Evolutionary conservation across 1,284 basidiomycete species (phyloP), one percentile per base, ranked within the genome.

Genomic region (Pyrrhoderma noxium): DNA sequence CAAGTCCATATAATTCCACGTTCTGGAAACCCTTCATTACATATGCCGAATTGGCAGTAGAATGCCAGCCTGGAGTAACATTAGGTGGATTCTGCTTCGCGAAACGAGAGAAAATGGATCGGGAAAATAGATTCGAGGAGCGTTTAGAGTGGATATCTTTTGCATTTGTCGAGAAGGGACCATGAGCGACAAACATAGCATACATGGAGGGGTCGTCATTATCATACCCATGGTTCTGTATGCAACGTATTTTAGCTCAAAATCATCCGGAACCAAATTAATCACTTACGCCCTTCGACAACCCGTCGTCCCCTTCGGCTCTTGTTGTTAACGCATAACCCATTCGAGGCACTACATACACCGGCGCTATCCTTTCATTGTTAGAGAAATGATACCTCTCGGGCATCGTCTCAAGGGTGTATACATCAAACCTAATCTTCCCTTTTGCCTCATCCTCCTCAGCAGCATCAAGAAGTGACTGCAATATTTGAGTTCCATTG

Each of bases 161-260:
- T 51, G 80, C 74, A 47, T 76, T 73, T 3, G 76, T 65, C 9
- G 86, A 82, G 62, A 92, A 92, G 0, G 92, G 91, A 1, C 92
- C 92, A 61, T 89, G 85, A 2, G 89, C 89, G 55, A 94, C 84
- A 65, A 95, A 94, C 65, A 91, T 85, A 0, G 91, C 91, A 51
- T 83, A 81, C 93, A 95, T 95, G 2, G 85, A 74, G 8, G 70
- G 62, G 37, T 82, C 76, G 13, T 74, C 65, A 58, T 92, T 92
- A 62, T 93, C 90, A 62, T 91, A 92, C 8, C 87, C 89, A 57
- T 93, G 88, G 56, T 82, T 89, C 80, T 89, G 58, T 19, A 45
- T 38, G 18, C 21, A 36, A 35, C 11, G 8, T 27, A 48, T 45
- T 52, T 31, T 45, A 38, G 44, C 27, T 16, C 44, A 23, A 34